Conservation (phyloP, 176 grass and related monocot genomes). For the Oryza nivara region DNA sequence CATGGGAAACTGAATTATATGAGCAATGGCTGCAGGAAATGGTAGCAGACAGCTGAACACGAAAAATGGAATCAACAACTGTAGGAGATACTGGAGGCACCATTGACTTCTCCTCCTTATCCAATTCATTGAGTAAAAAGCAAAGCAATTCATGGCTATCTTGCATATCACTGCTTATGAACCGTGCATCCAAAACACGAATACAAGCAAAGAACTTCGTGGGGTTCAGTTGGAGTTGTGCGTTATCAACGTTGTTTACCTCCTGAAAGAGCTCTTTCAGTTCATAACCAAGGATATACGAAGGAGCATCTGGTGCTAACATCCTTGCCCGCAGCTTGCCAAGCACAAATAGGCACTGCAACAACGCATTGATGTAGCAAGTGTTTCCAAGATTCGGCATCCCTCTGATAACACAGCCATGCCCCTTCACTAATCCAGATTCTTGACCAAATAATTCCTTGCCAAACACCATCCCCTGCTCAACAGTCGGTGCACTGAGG, state of each 20-base stretch:
- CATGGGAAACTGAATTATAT: conserved; percentile 34
- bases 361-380: conserved; percentile 77
- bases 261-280: conserved; percentile 62
- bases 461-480: background rate
- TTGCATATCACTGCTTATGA: conserved; percentile 33
- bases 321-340: conserved; percentile 53
- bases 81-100: background rate
- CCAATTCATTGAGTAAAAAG: conserved; percentile 47
- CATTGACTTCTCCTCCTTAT: conserved; percentile 44
- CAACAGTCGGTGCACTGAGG: background rate
- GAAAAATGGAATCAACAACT: conserved; percentile 58
- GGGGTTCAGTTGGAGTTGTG: conserved; percentile 39
- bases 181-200: conserved; percentile 35
- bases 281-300: conserved; percentile 39
- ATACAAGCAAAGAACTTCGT: conserved; percentile 47
- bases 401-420: conserved; percentile 46
- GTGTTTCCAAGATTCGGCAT: conserved; percentile 68
- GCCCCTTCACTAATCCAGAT: background rate
- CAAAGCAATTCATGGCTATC: conserved; percentile 78
- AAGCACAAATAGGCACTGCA: conserved; percentile 87
- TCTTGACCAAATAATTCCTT: background rate
- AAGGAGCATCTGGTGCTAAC: conserved; percentile 39
- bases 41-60: conserved; percentile 43
- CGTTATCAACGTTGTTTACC: conserved; percentile 37
- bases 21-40: conserved; percentile 49